A percentile compares a stretch with the other conserved stretches of the same genome.
These are phyloP conservation scores for Podaxis mareebaensis DNA, from an alignment of 768 basidiomycete genomes.

Conservation along the genomic window DNA sequence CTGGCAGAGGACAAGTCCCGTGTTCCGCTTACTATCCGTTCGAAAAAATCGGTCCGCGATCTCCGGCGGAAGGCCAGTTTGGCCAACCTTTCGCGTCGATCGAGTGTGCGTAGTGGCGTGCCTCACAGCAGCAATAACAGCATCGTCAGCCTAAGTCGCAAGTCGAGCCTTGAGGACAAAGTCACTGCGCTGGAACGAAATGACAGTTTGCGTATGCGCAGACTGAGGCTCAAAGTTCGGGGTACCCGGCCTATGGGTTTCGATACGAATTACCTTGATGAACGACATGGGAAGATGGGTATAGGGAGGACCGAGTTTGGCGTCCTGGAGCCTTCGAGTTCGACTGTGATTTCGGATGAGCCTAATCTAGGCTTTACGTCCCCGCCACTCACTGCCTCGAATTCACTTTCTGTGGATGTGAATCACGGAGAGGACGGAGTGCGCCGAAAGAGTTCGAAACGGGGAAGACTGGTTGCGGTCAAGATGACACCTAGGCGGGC, in stretches of 20 bases:
- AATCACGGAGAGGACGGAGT: background rate
- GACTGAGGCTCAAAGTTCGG: conserved; percentile 29
- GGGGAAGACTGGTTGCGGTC: conserved; percentile 43
- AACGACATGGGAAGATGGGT: conserved; percentile 32
- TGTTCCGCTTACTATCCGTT: conserved; percentile 43
- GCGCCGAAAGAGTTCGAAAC: conserved; percentile 5
- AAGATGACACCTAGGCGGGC: conserved; percentile 45
- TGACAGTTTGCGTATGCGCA: conserved; percentile 18
- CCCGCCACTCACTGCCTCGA: background rate
- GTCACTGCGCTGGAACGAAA: conserved; percentile 6
- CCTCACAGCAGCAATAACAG: conserved; percentile 14
- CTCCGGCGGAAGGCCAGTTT: conserved; percentile 30
- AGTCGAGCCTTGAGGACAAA: conserved; percentile 14
- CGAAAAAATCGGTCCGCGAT: conserved; percentile 42
- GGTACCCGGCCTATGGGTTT: conserved; percentile 23
- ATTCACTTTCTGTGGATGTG: background rate
- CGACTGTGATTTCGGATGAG: background rate
- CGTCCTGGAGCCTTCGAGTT: background rate
- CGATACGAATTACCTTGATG: conserved; percentile 26
- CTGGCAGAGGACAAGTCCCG: conserved; percentile 57
- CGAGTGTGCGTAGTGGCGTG: conserved; percentile 22
- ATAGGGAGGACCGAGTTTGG: background rate
- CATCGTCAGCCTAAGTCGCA: conserved; percentile 10
- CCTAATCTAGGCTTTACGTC: background rate
- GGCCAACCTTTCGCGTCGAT: conserved; percentile 24